A percentile compares a stretch with the other conserved stretches of the same genome.
Conservation (phyloP, 2,329 filamentous ascomycete genomes). For the Verticillium dahliae region DNA sequence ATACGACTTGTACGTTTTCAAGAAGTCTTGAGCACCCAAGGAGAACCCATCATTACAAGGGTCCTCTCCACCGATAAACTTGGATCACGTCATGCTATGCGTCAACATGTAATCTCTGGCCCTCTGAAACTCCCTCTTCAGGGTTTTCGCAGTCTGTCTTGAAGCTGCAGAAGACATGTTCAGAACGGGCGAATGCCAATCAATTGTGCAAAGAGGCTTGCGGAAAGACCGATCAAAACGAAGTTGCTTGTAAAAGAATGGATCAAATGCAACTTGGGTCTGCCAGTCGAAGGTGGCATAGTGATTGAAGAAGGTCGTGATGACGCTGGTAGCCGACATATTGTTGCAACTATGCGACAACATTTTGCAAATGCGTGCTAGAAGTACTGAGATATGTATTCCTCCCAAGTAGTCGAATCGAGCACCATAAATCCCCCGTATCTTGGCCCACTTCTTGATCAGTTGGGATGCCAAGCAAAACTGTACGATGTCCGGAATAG, state of each 20-base stretch:
- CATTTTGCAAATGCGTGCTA: slow-evolving; percentile 54
- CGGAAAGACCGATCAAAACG: slow-evolving; percentile 47
- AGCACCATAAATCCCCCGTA: slow-evolving; percentile 56
- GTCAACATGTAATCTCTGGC: slow-evolving; percentile 33
- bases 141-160: slow-evolving; percentile 39
- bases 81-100: slow-evolving; percentile 32
- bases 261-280: slow-evolving; percentile 48
- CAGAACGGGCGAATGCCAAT: slow-evolving; percentile 53
- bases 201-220: slow-evolving; percentile 58
- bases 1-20: slow-evolving; percentile 45
- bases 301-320: slow-evolving; percentile 55
- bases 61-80: slow-evolving; percentile 24
- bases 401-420: slow-evolving; percentile 61
- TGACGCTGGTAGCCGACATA: slow-evolving; percentile 41
- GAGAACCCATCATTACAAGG: not conserved
- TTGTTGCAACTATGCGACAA: slow-evolving; percentile 27
- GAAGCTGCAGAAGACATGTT: slow-evolving; percentile 54
- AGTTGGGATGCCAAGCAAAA: slow-evolving; percentile 54
- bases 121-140: slow-evolving; percentile 43
- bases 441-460: slow-evolving; percentile 56
- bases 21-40: slow-evolving; percentile 36
- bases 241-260: slow-evolving; percentile 47
- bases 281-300: slow-evolving; percentile 58
- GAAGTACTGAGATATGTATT: slow-evolving; percentile 56
- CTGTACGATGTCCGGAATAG: slow-evolving; percentile 49